Base-by-base conservation (phyloP, 2,329 filamentous ascomycete genomes). In the Herpotrichia juniperi region DNA sequence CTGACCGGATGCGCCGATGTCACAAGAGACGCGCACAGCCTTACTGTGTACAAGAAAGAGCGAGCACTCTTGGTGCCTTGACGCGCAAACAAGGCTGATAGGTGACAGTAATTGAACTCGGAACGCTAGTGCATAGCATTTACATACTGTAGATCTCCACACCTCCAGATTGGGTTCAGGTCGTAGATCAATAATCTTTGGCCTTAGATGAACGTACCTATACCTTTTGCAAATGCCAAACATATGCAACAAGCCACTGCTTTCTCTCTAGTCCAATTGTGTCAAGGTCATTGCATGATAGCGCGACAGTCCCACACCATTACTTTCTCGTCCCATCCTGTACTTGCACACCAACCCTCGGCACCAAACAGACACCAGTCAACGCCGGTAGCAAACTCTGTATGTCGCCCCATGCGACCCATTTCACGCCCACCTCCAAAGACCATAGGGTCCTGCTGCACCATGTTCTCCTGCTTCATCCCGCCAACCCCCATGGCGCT, bases 361-460 rank as follows among this genome's bases (percentile, higher is more conserved):
- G 86, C 89, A 4, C 94, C 94, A 74, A 99, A 99, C 39, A 99
- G 75, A 76, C 94, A 99, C 94, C 96, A 99, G 73, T 99, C 94
- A 0, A 97, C 90, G 7, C 94, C 94, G 3, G 92, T 96, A 9
- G 89, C 92, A 66, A 99, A 99, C 77, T 99, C 94, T 0, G 93
- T 97, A 73, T 99, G 94, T 16, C 86, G 79, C 51, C 90, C 92
- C 93, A 99, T 97, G 32, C 91, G 77, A 3, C 92, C 93, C 63
- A 96, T 77, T 74, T 96, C 87, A 21, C 82, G 78, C 1, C 90
- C 91, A 34, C 86, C 76, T 8, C 79, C 63, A 57, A 72, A 64
- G 45, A 71, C 74, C 62, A 75, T 71, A 4, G 73, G 67, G 44
- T 76, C 67, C 5, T 68, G 65, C 1, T 69, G 50, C 62, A 62